Percentiles rank a stretch among this genome's conserved stretches.
phyloP scores from a whole-genome alignment of 2,329 filamentous ascomycete genomes.

The Calonectria honghensis region DNA sequence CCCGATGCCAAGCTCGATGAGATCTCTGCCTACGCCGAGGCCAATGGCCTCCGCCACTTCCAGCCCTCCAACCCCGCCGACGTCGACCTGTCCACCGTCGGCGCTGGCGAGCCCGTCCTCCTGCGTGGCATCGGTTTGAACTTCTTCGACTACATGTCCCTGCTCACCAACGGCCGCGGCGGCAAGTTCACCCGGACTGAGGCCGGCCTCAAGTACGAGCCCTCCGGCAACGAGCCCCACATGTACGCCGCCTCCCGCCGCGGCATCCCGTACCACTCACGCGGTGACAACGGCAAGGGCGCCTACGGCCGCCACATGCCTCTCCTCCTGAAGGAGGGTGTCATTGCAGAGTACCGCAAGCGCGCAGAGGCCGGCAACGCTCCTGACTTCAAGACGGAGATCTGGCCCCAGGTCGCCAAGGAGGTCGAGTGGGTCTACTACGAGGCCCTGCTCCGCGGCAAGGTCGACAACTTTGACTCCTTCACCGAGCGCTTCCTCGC shows the following conservation, averaged over 20 bases:
- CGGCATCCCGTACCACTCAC: conserved; percentile 19
- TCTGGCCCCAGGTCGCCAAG: conserved; percentile 21
- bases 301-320: conserved; percentile 22
- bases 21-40: neutral
- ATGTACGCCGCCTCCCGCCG: conserved; percentile 18
- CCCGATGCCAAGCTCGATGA: neutral
- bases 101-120: conserved; percentile 4
- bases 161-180: conserved; percentile 20
- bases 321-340: conserved; percentile 4
- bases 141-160: conserved; percentile 24
- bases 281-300: conserved; percentile 18
- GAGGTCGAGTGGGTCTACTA: conserved; percentile 22
- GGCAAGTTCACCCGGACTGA: conserved; percentile 16
- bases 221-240: conserved; percentile 19
- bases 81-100: neutral
- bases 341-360: neutral
- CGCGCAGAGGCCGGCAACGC: conserved; percentile 4
- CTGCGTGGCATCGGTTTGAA: conserved; percentile 5
- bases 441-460: conserved; percentile 19
- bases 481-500: conserved; percentile 1
- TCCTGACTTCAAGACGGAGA: conserved; percentile 6
- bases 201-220: conserved; percentile 13
- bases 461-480: neutral
- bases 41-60: conserved; percentile 21
- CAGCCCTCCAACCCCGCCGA: conserved; percentile 15